Conservation (phyloP, 768 basidiomycete species). For the Mycena sanguinolenta region DNA sequence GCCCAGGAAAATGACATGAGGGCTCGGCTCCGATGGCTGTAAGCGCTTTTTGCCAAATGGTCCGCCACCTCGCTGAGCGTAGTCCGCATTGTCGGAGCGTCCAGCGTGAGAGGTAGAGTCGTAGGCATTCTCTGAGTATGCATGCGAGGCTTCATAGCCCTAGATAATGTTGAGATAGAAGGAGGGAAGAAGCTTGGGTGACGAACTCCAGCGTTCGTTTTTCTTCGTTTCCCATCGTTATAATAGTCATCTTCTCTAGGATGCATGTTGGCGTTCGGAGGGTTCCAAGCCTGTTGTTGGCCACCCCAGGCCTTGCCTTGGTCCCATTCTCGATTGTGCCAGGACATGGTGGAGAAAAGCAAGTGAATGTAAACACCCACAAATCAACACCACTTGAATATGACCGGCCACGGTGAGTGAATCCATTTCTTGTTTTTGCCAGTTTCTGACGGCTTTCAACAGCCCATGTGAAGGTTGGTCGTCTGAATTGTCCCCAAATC, state of each 20-base stretch:
- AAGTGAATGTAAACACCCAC: constrained; percentile 46
- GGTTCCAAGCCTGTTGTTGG: constrained; percentile 59
- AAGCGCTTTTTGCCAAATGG: constrained; percentile 80
- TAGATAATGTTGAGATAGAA: constrained; percentile 42
- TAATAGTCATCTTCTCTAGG: constrained; percentile 77
- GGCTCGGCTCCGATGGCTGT: constrained; percentile 86
- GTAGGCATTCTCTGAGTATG: constrained; percentile 58
- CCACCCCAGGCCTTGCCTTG: constrained; percentile 77
- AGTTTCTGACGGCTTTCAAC: background rate
- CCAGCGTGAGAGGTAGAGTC: constrained; percentile 48
- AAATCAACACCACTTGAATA: constrained; percentile 27
- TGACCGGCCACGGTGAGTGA: constrained; percentile 12
- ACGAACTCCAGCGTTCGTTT: constrained; percentile 82
- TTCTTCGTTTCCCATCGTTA: constrained; percentile 82
- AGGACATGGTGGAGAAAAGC: constrained; percentile 65
- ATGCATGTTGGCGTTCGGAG: constrained; percentile 53
- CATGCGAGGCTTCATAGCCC: constrained; percentile 65
- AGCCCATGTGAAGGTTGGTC: constrained; percentile 41
- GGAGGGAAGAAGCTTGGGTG: constrained; percentile 2
- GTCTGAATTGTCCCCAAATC: background rate
- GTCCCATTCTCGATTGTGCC: constrained; percentile 87
- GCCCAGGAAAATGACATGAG: constrained; percentile 96
- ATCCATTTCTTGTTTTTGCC: background rate
- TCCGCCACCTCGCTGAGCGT: constrained; percentile 57
- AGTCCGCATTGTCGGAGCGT: constrained; percentile 51